Evolutionary conservation across 2,329 filamentous ascomycete genomes (phyloP).

Genomic region (Trichoderma guizhouense): DNA sequence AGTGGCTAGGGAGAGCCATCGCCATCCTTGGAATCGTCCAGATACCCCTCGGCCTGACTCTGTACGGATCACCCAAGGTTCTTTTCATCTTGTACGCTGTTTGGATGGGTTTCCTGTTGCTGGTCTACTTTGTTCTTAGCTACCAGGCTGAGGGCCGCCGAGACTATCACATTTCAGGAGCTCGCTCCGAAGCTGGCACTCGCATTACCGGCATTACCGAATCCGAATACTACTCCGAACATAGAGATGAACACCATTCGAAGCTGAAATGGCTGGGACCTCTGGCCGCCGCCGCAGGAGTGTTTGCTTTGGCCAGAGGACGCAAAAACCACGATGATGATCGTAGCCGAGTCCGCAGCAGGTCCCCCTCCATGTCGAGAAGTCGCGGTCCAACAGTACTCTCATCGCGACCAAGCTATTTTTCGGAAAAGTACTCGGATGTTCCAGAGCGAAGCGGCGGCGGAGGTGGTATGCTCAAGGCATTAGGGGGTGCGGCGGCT

Average conservation of each 20-base stretch:
- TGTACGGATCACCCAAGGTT: slow-evolving; percentile 85
- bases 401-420: slow-evolving; percentile 54
- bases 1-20: slow-evolving; percentile 78
- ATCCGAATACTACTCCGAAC: slow-evolving; percentile 39
- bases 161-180: slow-evolving; percentile 53
- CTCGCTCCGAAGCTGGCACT: slow-evolving; percentile 51
- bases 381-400: slow-evolving; percentile 48
- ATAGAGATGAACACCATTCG: slow-evolving; percentile 29
- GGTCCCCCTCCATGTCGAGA: slow-evolving; percentile 36
- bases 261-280: slow-evolving; percentile 49
- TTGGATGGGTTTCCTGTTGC: slow-evolving; percentile 68
- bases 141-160: slow-evolving; percentile 60
- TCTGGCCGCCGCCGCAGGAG: slow-evolving; percentile 50
- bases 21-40: slow-evolving; percentile 82
- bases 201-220: slow-evolving; percentile 40
- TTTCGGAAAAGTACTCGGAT: slow-evolving; percentile 65
- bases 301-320: slow-evolving; percentile 45
- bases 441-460: slow-evolving; percentile 36
- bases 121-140: slow-evolving; percentile 76
- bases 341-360: slow-evolving; percentile 41
- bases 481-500: slow-evolving; percentile 58
- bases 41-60: slow-evolving; percentile 80
- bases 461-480: slow-evolving; percentile 56
- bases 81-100: slow-evolving; percentile 84
- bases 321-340: slow-evolving; percentile 40